Percentiles rank a stretch among this genome's conserved stretches.
Conservation (phyloP, 2,329 filamentous ascomycete species). For the Pestalotiopsis fici region DNA sequence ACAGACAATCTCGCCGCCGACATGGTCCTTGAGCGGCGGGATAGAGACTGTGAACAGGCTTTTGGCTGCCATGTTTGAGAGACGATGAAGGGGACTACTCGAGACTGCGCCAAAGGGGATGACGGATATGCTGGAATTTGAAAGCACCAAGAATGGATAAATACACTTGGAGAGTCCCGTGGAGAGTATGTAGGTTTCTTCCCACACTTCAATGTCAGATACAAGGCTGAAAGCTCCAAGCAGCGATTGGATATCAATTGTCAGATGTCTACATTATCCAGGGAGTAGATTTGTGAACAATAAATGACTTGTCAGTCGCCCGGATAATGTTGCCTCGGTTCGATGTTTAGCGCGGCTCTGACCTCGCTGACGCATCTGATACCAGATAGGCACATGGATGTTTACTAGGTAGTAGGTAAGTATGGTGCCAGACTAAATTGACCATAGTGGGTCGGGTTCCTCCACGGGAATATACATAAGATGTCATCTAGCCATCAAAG, state of each 20-base stretch:
- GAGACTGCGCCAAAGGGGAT: background rate
- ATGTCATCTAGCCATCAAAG: background rate
- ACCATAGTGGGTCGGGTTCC: background rate
- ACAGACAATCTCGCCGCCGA: constrained; percentile 62
- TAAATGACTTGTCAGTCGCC: background rate
- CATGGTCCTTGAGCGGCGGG: constrained; percentile 40
- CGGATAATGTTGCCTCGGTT: background rate
- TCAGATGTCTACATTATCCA: background rate
- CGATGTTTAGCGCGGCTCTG: background rate
- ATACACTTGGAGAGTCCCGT: background rate
- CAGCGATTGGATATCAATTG: background rate
- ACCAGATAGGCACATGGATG: background rate
- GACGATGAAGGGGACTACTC: background rate
- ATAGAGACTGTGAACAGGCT: constrained; percentile 64
- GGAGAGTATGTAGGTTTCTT: background rate
- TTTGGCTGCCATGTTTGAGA: constrained; percentile 25
- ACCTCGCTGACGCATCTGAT: background rate
- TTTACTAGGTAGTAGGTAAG: too few species aligned
- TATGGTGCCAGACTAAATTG: background rate
- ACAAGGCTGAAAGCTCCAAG: background rate
- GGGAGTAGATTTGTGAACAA: background rate
- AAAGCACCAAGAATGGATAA: background rate
- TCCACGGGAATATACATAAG: background rate
- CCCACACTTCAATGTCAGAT: background rate
- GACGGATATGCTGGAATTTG: background rate